Evolutionary conservation across 139 green algal genomes (phyloP).

Genomic region (Raphidocelis subcapitata): DNA sequence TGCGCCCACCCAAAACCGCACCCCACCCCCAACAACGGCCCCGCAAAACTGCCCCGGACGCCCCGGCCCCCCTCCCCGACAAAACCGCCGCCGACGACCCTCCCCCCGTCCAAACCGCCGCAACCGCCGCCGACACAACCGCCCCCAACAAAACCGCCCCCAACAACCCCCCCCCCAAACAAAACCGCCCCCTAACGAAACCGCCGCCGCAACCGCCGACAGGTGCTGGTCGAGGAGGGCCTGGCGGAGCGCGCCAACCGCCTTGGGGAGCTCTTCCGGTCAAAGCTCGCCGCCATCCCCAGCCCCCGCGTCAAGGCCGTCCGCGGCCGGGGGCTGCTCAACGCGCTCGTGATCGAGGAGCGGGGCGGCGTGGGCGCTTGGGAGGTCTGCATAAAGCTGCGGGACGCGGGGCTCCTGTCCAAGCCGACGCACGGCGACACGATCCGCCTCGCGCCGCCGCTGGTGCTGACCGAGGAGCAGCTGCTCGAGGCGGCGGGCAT

Average conservation of each 20-base stretch:
- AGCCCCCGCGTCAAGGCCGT: constrained; percentile 52
- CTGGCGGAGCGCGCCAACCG: constrained; percentile 79
- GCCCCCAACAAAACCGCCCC: too few species aligned
- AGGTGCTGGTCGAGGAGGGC: constrained; percentile 92
- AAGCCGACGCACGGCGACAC: constrained; percentile 97
- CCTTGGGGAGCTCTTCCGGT: constrained; percentile 71
- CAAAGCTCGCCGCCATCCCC: constrained; percentile 48
- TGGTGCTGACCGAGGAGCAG: constrained; percentile 80
- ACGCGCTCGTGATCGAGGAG: constrained; percentile 86
- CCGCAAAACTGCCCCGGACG: too few species aligned
- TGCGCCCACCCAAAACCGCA: too few species aligned
- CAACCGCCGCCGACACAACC: too few species aligned
- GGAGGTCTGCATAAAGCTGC: constrained; percentile 89
- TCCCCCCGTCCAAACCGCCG: too few species aligned
- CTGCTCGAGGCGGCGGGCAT: constrained; percentile 71
- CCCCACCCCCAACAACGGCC: too few species aligned
- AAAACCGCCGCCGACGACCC: too few species aligned
- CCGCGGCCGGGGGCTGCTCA: constrained; percentile 85
- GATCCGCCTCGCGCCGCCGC: constrained; percentile 79
- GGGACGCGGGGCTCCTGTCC: constrained; percentile 81
- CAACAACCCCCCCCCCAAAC: too few species aligned
- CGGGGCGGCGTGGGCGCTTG: constrained; percentile 64
- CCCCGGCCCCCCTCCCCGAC: too few species aligned
- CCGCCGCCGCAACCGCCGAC: too few species aligned
- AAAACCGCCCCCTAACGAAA: too few species aligned